A percentile compares a stretch with the other conserved stretches of the same genome.
These are phyloP conservation scores for Penicillium daleae DNA, from an alignment of 495 filamentous ascomycete species.

Conservation along the genomic window DNA sequence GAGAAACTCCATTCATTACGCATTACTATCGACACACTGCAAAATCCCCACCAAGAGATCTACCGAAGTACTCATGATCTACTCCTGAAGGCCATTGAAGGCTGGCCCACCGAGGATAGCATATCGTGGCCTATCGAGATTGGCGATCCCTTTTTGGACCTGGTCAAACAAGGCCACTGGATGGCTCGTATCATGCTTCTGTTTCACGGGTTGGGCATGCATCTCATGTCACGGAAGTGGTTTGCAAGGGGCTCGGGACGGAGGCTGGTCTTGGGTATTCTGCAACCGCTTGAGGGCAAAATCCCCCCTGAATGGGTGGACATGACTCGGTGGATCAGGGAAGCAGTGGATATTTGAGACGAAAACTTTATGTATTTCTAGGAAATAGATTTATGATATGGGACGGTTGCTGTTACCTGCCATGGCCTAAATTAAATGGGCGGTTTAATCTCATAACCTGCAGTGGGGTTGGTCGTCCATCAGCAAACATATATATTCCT, in stretches of 20 bases:
- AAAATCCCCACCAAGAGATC: conserved; percentile 5
- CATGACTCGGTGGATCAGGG: conserved; percentile 12
- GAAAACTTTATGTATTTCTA: neutral
- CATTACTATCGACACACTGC: conserved; percentile 5
- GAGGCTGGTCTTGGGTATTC: conserved; percentile 12
- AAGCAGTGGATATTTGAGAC: conserved; percentile 13
- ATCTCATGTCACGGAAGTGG: conserved; percentile 21
- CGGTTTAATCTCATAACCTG: no score
- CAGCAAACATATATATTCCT: no score
- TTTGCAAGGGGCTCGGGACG: conserved; percentile 16
- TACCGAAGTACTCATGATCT: conserved; percentile 16
- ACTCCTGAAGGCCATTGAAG: conserved; percentile 12
- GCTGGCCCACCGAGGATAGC: conserved; percentile 16
- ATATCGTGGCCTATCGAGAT: conserved; percentile 10
- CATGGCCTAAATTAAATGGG: neutral
- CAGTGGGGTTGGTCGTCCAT: no score
- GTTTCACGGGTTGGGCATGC: conserved; percentile 17
- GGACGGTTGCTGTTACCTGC: neutral
- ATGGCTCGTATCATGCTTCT: conserved; percentile 18
- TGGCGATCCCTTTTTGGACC: conserved; percentile 10
- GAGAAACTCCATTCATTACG: conserved; percentile 13
- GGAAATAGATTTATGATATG: neutral
- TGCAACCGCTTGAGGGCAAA: conserved; percentile 8
- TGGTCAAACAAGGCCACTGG: conserved; percentile 16
- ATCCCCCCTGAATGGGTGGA: conserved; percentile 14